Evolutionary conservation across 1,284 basidiomycete genomes (phyloP).

Genomic region (Tilletia caries): DNA sequence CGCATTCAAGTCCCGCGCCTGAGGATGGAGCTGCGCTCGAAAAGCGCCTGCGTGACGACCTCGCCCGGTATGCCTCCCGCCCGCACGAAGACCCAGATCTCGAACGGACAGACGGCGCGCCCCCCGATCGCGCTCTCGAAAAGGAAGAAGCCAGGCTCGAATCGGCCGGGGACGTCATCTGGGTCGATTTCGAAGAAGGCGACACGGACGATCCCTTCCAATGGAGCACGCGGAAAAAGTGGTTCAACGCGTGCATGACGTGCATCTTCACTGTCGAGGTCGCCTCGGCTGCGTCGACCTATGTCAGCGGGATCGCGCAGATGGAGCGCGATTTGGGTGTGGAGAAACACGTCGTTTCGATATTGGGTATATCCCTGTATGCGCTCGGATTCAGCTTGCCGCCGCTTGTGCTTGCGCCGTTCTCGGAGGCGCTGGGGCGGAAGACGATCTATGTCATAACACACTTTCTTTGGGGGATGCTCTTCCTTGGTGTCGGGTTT

Average conservation of each 20-base stretch:
- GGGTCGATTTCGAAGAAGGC: conserved; percentile 62
- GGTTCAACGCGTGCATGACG: conserved; percentile 63
- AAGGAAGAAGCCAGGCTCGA: neutral
- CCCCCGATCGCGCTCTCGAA: neutral
- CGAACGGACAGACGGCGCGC: conserved; percentile 23
- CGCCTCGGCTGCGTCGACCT: conserved; percentile 60
- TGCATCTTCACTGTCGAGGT: conserved; percentile 60
- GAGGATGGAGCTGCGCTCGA: too few species aligned
- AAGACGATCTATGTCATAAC: conserved; percentile 67
- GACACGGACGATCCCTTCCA: conserved; percentile 63
- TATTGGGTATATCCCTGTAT: conserved; percentile 60
- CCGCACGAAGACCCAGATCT: conserved; percentile 15
- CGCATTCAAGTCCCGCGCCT: too few species aligned
- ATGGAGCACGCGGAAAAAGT: conserved; percentile 61
- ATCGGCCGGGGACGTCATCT: conserved; percentile 42
- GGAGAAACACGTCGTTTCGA: conserved; percentile 63
- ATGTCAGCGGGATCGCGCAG: conserved; percentile 62
- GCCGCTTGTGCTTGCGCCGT: conserved; percentile 64
- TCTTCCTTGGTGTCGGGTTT: conserved; percentile 37
- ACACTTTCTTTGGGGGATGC: conserved; percentile 53
- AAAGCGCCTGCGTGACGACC: too few species aligned
- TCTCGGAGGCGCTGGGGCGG: conserved; percentile 74
- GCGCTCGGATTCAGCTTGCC: conserved; percentile 67
- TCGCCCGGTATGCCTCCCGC: too few species aligned
- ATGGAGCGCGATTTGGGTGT: conserved; percentile 68